Base-by-base conservation (phyloP, 208 protist genomes). In the Leishmania amazonensis region DNA sequence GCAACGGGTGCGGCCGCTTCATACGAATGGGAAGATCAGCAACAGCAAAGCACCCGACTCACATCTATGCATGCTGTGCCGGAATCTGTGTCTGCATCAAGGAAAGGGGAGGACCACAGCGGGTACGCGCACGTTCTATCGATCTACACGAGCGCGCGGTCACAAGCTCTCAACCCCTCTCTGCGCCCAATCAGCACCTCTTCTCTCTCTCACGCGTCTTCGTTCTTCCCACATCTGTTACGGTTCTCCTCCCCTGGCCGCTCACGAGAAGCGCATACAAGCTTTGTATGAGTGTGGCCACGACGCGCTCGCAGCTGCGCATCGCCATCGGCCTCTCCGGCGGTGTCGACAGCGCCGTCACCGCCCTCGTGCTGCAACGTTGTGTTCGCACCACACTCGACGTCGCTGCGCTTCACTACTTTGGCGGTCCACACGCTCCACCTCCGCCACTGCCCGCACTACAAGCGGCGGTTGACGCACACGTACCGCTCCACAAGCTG, bases 321-420 rank as follows among this genome's bases (percentile, higher is more conserved):
- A 84, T 97, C 47, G 94, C 88, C 35, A 77, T 96, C 54, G 91
- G 82, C 15, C 89, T 97, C 49, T 97, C 94, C 57, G 94, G 94
- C 8, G 94, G 94, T 51, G 91, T 96, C 0, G 94, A 97, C 84
- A 97, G 94, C 83, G 87, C 89, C 35, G 92, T 97, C 19, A 77
- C 87, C 21, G 94, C 92, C 2, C 76, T 94, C 8, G 72, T 97
- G 2, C 87, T 96, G 6, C 17, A 51, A 19, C 92, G 89, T 17
- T 97, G 94, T 72, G 90, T 93, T 2, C 79, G 84, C 80, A 87
- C 87, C 42, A 6, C 67, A 68, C 62, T 19, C 42, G 94, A 97
- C 75, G 75, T 97, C 53, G 80, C 83, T 8, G 90, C 92, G 11
- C 82, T 97, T 38, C 81, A 73, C 38, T 53, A 71, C 71, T 71